Evolutionary conservation across 1,284 basidiomycete genomes (phyloP).

Genomic region (Mycena sp.): DNA sequence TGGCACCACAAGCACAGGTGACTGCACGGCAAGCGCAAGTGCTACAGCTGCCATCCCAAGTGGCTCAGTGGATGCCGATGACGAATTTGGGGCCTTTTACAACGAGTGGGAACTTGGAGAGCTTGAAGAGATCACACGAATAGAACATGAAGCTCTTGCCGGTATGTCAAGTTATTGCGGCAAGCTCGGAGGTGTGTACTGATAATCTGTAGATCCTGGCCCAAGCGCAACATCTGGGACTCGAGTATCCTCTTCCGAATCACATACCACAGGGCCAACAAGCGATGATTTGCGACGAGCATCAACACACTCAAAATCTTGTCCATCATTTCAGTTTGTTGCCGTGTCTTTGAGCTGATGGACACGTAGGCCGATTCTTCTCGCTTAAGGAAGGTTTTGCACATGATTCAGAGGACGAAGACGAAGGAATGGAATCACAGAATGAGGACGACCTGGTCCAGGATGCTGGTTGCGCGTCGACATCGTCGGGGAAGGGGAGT

Average conservation of each 20-base stretch:
- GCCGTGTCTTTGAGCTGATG: background rate
- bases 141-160: background rate
- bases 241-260: too few species aligned
- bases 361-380: background rate
- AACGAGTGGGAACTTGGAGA: too few species aligned
- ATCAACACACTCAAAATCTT: background rate
- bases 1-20: too few species aligned
- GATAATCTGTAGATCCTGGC: background rate
- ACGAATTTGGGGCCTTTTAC: too few species aligned
- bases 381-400: background rate
- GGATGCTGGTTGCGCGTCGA: too few species aligned
- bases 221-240: background rate
- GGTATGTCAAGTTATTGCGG: too few species aligned
- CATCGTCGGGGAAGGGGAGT: too few species aligned
- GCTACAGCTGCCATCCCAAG: too few species aligned
- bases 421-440: background rate
- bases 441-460: background rate
- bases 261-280: too few species aligned
- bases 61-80: too few species aligned
- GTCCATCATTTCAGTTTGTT: background rate
- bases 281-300: too few species aligned
- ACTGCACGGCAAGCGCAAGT: too few species aligned
- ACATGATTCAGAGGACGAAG: background rate
- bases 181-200: background rate
- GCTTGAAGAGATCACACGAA: constrained; percentile 2